A percentile compares a stretch with the other conserved stretches of the same genome.
phyloP scores from a whole-genome alignment of 176 grass and related monocot genomes.

The Aegilops longissima region DNA sequence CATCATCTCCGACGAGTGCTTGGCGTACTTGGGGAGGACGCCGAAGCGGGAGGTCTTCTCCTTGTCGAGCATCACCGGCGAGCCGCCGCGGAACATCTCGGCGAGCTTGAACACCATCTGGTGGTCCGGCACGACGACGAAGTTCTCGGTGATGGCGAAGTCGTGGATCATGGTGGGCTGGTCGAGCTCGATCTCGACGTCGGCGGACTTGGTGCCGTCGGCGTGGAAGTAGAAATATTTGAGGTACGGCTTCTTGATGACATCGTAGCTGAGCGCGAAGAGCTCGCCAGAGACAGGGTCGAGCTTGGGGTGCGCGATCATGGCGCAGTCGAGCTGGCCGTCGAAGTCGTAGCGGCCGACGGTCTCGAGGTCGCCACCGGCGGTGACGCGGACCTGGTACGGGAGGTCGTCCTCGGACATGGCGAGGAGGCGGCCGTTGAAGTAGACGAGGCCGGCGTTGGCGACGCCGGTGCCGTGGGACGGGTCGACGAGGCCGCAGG shows the following conservation, averaged over 20 bases:
- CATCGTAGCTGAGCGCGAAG: constrained; percentile 85
- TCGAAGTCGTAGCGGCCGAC: constrained; percentile 66
- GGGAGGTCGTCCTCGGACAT: constrained; percentile 98
- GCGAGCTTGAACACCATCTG: constrained; percentile 86
- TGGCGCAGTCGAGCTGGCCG: constrained; percentile 55
- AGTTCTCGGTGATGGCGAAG: constrained; percentile 88
- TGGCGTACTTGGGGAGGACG: constrained; percentile 71
- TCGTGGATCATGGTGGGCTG: constrained; percentile 97
- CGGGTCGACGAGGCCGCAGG: constrained; percentile 63
- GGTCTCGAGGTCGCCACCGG: constrained; percentile 54
- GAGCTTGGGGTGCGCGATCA: constrained; percentile 90
- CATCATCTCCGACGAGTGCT: constrained; percentile 49
- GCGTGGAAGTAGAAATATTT: constrained; percentile 73
- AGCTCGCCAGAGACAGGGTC: constrained; percentile 69
- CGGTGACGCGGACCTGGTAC: constrained; percentile 66
- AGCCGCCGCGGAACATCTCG: constrained; percentile 82
- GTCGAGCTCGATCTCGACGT: constrained; percentile 70
- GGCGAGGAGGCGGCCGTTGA: constrained; percentile 82
- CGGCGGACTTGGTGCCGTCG: constrained; percentile 60
- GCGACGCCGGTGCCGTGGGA: constrained; percentile 72
- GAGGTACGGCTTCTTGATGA: constrained; percentile 66
- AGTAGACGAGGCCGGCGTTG: constrained; percentile 84
- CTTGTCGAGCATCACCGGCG: constrained; percentile 72
- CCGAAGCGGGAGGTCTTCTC: constrained; percentile 79
- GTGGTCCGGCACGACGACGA: constrained; percentile 80